Evolutionary conservation across 495 filamentous ascomycete species (phyloP), one percentile per base, ranked within the genome.

Genomic region (Hypomontagnella monticulosa): DNA sequence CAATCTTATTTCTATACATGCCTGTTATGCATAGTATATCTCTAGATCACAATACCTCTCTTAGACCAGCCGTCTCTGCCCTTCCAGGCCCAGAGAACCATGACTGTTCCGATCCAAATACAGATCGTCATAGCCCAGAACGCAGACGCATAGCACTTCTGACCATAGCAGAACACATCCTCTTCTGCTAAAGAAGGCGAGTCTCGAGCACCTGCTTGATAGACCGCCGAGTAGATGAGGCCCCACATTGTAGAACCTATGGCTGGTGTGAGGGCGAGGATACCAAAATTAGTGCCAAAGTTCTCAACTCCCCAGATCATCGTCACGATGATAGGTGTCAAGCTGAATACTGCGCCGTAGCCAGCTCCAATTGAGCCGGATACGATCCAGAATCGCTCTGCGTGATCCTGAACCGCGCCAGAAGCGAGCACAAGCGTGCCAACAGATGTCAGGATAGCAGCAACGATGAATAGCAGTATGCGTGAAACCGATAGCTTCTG

Each of bases 251-350:
- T 89, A 0, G 93, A 92, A 0, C 94, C 94, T 2, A 86, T 74
- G 1, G 93, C 95, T 7, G 95, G 95, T 47, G 93, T 89, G 79
- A 96, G 91, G 33, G 91, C 91, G 12, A 99, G 88, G 60, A 97
- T 92, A 11, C 95, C 95, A 89, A 94, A 99, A 68, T 99, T 98
- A 2, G 95, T 99, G 59, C 91, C 95, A 74, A 98, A 98, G 75
- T 98, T 99, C 78, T 97, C 92, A 1, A 97, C 93, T 34, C 95
- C 95, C 95, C 95, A 99, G 42, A 98, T 93, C 19, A 97, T 91
- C 51, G 86, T 90, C 66, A 97, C 88, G 61, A 97, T 90, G 71
- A 97, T 97, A 3, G 95, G 95, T 0, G 88, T 86, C 11, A 99
- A 84, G 37, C 87, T 90, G 78, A 99, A 99, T 37, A 91, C 85